Base-by-base conservation (phyloP, 495 filamentous ascomycete genomes). In the Penicilliopsis zonata region DNA sequence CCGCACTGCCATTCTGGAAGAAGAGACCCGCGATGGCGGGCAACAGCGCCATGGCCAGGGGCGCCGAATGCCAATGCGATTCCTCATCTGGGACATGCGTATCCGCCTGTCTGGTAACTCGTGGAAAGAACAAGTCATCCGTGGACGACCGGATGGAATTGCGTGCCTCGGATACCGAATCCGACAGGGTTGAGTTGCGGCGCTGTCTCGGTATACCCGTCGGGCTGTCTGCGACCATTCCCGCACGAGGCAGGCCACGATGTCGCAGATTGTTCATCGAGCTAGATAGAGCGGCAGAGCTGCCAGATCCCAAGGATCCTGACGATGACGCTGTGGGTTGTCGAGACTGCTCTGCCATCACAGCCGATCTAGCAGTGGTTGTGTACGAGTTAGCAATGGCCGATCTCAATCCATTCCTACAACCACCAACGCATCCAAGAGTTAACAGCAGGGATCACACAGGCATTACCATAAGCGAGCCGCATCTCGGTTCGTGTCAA, bases 1-100 rank as follows among this genome's bases (percentile, higher is more conserved):
- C 65, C 3, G 74, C 67, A 40, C 77, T 76, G 3, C 90, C 90
- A 57, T 93, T 81, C 29, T 78, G 66, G 49, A 94, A 90, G 34
- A 96, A 65, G 25, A 94, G 52, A 0, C 87, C 90, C 1, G 74
- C 88, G 10, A 93, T 40, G 0, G 87, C 86, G 1, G 90, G 90
- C 22, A 98, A 53, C 22, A 95, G 61, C 2, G 83, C 86, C 41
- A 95, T 75, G 0, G 71, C 74, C 22, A 98, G 63, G 0, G 92
- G 86, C 2, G 80, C 58, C 0, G 73, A 82, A 41, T 88, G 73
- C 76, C 82, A 90, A 46, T 70, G 56, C 10, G 76, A 76, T 31
- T 70, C 60, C 21, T 78, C 76, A 9, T 46, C 40, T 18, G 44
- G 28, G 10, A 40, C 9, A 21, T 48, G 44, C 20, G 36, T 36